Percentiles rank a stretch among this genome's conserved stretches.
Conservation (phyloP, 2,329 filamentous ascomycete species). For the Hymenoscyphus fructigenus region DNA sequence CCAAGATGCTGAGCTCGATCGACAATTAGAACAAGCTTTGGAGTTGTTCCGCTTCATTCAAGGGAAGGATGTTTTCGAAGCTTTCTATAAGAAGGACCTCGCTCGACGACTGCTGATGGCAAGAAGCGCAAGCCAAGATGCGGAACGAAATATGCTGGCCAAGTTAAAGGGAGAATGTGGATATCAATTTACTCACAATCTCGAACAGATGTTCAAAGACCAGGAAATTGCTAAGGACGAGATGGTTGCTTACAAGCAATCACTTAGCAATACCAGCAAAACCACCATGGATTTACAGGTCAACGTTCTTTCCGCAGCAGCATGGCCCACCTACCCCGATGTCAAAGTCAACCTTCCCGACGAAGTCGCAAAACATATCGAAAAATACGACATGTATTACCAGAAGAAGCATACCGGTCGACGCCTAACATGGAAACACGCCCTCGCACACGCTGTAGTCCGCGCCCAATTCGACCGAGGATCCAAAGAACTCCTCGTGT, state of each 20-base stretch:
- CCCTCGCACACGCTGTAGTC: constrained; percentile 86
- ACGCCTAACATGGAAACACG: constrained; percentile 87
- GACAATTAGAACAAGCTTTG: constrained; percentile 86
- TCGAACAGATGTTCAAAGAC: constrained; percentile 99
- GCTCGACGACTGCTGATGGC: constrained; percentile 87
- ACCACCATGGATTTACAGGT: constrained; percentile 72
- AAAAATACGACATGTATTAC: constrained; percentile 83
- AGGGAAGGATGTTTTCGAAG: constrained; percentile 96
- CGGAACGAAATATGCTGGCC: constrained; percentile 91
- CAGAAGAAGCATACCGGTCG: constrained; percentile 85
- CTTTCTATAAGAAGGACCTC: constrained; percentile 98
- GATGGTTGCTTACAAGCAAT: constrained; percentile 82
- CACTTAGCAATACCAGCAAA: constrained; percentile 50
- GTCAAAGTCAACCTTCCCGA: constrained; percentile 69
- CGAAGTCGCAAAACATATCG: constrained; percentile 72
- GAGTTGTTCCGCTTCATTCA: constrained; percentile 97
- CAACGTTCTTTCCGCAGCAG: constrained; percentile 83
- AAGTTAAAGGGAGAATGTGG: constrained; percentile 93
- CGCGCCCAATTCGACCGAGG: constrained; percentile 78
- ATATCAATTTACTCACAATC: constrained; percentile 89
- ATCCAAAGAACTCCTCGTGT: constrained; percentile 84
- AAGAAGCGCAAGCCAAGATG: constrained; percentile 89
- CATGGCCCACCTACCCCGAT: constrained; percentile 92
- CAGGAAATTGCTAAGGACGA: constrained; percentile 91
- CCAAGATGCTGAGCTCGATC: constrained; percentile 88